Evolutionary conservation across 2,329 filamentous ascomycete species (phyloP), one percentile per base, ranked within the genome.

Genomic region (Colletotrichum sp.): DNA sequence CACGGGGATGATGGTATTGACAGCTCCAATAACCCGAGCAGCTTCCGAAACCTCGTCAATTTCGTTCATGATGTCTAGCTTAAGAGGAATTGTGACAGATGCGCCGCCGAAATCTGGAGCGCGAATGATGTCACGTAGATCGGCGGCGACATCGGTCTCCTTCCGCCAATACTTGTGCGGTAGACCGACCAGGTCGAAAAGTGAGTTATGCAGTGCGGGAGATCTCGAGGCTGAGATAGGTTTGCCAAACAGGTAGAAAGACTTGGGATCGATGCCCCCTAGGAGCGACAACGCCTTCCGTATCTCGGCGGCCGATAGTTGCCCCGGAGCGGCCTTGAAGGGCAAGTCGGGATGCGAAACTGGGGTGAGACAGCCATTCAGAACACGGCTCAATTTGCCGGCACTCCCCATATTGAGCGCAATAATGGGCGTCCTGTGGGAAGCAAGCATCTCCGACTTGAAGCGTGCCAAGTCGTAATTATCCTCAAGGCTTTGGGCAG

Each of bases 81-180:
- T 99, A 70, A 99, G 88, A 1, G 97, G 97, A 66, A 99, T 98
- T 0, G 97, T 99, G 61, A 99, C 95, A 4, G 96, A 98, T 4
- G 95, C 96, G 73, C 97, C 97, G 9, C 97, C 97, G 81, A 99
- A 99, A 78, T 94, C 89, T 2, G 93, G 87, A 2, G 92, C 86
- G 9, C 90, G 91, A 74, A 99, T 93, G 65, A 95, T 85, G 4
- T 90, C 86, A 78, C 88, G 86, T 5, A 98, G 87, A 43, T 94
- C 89, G 8, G 86, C 84, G 12, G 88, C 90, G 34, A 89, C 85
- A 77, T 92, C 90, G 1, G 96, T 98, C 86, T 98, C 97, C 43
- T 93, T 87, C 9, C 92, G 87, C 9, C 87, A 87, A 84, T 99
- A 99, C n/a, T 89, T 81, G 81, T 99, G 96, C 12, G 97, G 96